Evolutionary conservation across 169 alveolate genomes (phyloP), one percentile per base, ranked within the genome.

Genomic region (Cryptosporidium ubiquitum): DNA sequence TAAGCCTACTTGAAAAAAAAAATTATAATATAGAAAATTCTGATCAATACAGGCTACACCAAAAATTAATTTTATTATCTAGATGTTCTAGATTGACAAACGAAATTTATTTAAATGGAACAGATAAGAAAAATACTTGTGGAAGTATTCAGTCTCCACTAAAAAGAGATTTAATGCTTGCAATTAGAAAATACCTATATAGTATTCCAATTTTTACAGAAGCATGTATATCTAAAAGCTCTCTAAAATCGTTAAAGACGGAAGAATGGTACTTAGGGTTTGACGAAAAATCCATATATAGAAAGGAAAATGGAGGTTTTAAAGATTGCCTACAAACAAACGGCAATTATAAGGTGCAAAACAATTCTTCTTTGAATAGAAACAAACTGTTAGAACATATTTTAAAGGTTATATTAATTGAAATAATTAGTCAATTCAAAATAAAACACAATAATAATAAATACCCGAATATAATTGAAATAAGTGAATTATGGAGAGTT

Each of bases 11-110:
- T 39, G 79, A 64, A 61, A 39, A 61, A 44, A 66, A 66, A 39
- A 39, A 33, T 37, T 66, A 39, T 39, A 42, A 69, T 69, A 44
- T 69, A 23, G 33, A 44, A 4, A n/a, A 35, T 18, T 37, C 89
- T 6, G 68, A 58, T 20, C 73, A 79, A 31, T 40, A 31, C 39
- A 79, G 58, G n/a, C 37, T 60, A 14, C 89, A 79, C 33, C 74
- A 61, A 47, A 79, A 64, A 60, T 57, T 79, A 37, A 23, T 79
- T 61, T 55, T 79, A 23, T 42, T 79, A 57, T 79, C 89, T 61
- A 79, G 89, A 79, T 79, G 89, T 31, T 79, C 79, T 26, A 79
- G 89, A n/a, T 18, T 47, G 18, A 14, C 75, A 4, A 14, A 40
- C 16, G 68, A 74, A 51, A 74, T 52, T 20, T n/a, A 74, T 20